A percentile compares a stretch with the other conserved stretches of the same genome.
These are phyloP conservation scores for Panaeolus papilionaceus DNA, from an alignment of 768 basidiomycete genomes.

Conservation along the genomic window DNA sequence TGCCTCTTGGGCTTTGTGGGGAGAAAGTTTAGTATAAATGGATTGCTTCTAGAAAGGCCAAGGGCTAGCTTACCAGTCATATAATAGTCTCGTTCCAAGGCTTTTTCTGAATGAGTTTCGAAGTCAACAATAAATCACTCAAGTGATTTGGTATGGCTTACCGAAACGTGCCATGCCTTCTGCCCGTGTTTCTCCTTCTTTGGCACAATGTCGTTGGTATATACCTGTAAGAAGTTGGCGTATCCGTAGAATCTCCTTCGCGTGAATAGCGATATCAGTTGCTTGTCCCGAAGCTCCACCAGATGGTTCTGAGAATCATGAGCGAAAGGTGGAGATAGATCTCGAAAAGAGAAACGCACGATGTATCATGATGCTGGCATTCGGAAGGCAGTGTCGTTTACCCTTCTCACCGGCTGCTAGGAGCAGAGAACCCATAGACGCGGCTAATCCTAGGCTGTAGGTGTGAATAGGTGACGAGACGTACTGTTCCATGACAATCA, in stretches of 20 bases:
- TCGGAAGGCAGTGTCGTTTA: constrained; percentile 90
- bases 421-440: constrained; percentile 94
- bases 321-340: constrained; percentile 19
- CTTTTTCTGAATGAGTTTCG: constrained; percentile 64
- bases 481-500: constrained; percentile 58
- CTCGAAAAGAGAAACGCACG: constrained; percentile 55
- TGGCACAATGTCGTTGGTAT: constrained; percentile 87
- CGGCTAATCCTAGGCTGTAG: constrained; percentile 94
- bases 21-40: constrained; percentile 28
- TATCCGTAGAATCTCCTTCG: constrained; percentile 93
- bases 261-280: constrained; percentile 96
- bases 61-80: constrained; percentile 73
- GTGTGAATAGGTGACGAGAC: constrained; percentile 96
- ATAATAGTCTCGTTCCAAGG: constrained; percentile 94
- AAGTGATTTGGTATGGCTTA: constrained; percentile 41
- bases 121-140: constrained; percentile 21
- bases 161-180: constrained; percentile 81
- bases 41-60: constrained; percentile 20
- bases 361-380: constrained; percentile 98
- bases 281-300: constrained; percentile 97
- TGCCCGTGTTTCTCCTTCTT: constrained; percentile 65
- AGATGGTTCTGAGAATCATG: constrained; percentile 76
- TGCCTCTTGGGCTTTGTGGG: constrained; percentile 76
- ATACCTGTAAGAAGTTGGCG: constrained; percentile 84
- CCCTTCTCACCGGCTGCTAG: constrained; percentile 92